Evolutionary conservation across 257 asterid genomes (phyloP), one percentile per base, ranked within the genome.

Genomic region (Nicotiana attenuata): DNA sequence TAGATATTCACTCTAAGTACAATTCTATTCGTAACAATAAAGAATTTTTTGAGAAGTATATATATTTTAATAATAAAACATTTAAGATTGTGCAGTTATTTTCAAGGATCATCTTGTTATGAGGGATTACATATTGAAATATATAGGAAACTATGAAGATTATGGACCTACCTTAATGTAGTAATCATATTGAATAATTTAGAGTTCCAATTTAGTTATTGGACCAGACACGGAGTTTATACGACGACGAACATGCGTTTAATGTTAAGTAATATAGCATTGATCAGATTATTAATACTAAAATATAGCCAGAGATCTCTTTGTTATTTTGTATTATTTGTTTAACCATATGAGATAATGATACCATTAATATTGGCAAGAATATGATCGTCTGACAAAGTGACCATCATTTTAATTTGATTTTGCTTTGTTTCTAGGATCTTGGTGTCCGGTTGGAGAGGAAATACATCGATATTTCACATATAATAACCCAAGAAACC

Each of bases 341-440:
- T 73, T 73, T 73, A 73, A 47, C 24, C 61, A 24, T 47, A 1
- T 24, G 33, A 50, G 61, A 47, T 47, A 3, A 28, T 47, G 24
- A 47, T 50, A 14, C 3, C 61, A 7, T 73, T 73, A 73, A 38
- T 24, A 47, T 47, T 73, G 11, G n/a, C 63, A 73, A 73, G 61
- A 73, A 73, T 22, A 15, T 73, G 61, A 73, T 73, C 79, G 50
- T 73, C 24, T 73, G 79, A 55, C 9, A 55, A 55, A 55, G n/a
- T 55, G 60, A 45, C 41, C 61, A 73, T 47, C 16, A 47, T 47
- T 38, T 38, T 47, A 73, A 24, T 73, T 14, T 28, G 8, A 19
- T 24, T 47, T 47, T 73, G 22, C 63, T 24, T 47, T 47, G 63
- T 73, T 47, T 47, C 47, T 38, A 38, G 47, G 2, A 38, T 38